These are phyloP conservation scores for Lasiodiplodia citricola DNA, from an alignment of 2,329 filamentous ascomycete genomes.

Conservation along the genomic window DNA sequence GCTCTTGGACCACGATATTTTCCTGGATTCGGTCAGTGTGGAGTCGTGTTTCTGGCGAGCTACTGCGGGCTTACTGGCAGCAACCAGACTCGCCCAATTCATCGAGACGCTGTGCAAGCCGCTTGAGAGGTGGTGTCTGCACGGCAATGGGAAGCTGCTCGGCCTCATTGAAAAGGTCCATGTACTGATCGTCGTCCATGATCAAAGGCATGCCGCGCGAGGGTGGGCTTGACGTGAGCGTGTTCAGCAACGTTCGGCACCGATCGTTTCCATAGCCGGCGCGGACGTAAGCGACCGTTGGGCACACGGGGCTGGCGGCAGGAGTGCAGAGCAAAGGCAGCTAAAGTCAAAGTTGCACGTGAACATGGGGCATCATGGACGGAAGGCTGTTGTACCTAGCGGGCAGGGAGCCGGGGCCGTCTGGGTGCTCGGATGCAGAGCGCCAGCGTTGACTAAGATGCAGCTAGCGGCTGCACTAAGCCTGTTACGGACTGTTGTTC, in stretches of 20 bases:
- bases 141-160: conserved; percentile 65
- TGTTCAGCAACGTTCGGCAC: conserved; percentile 2
- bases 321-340: neutral
- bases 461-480: neutral
- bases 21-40: conserved; percentile 54
- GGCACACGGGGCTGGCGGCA: neutral
- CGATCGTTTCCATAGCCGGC: conserved; percentile 8
- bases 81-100: conserved; percentile 77
- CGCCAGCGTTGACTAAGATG: conserved; percentile 9
- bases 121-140: conserved; percentile 63
- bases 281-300: neutral
- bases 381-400: neutral
- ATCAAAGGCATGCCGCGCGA: conserved; percentile 51
- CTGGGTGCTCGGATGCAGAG: neutral
- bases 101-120: conserved; percentile 74
- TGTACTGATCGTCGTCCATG: conserved; percentile 62
- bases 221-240: neutral
- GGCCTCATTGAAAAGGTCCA: conserved; percentile 54
- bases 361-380: neutral
- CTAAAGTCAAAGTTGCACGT: neutral
- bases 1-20: conserved; percentile 84
- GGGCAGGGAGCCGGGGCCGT: neutral
- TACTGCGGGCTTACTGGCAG: conserved; percentile 70
- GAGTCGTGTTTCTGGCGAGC: neutral
- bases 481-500: neutral